phyloP scores from a whole-genome alignment of 805 yeast genomes.

The Wickerhamomyces rabaulensis region DNA sequence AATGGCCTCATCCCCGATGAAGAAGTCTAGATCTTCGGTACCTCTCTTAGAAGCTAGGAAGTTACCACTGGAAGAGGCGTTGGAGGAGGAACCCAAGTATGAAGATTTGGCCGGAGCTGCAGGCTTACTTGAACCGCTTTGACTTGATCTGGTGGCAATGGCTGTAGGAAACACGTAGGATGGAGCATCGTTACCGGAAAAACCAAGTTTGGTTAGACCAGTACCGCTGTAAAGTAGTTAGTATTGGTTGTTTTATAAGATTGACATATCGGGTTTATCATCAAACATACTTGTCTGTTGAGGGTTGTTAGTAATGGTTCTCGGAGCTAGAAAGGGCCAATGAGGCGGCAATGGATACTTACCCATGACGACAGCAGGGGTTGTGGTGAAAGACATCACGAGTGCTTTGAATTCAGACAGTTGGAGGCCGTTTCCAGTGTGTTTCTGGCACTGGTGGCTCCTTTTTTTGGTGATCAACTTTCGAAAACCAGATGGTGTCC shows the following conservation, averaged over 20 bases:
- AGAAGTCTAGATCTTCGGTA: conserved; percentile 90
- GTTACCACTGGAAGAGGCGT: conserved; percentile 34
- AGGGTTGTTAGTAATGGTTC: conserved; percentile 13
- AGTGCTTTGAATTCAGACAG: not conserved
- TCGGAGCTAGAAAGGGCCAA: not conserved
- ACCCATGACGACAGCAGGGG: conserved; percentile 97
- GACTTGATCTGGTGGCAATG: conserved; percentile 60
- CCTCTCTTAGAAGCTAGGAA: conserved; percentile 57
- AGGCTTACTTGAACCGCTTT: conserved; percentile 38
- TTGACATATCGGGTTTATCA: not conserved
- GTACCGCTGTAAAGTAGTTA: conserved; percentile 66
- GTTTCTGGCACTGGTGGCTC: not conserved
- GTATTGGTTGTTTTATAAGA: conserved; percentile 4
- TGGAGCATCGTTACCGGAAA: conserved; percentile 98
- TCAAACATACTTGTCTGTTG: conserved; percentile 19
- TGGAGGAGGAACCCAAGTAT: conserved; percentile 22
- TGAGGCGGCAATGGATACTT: conserved; percentile 29
- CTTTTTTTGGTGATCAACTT: not conserved
- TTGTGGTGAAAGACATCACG: conserved; percentile 33
- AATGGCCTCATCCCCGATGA: conserved; percentile 93
- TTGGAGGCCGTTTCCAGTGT: not conserved
- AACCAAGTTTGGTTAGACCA: conserved; percentile 94
- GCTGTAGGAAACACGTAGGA: conserved; percentile 97
- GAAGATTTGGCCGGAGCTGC: conserved; percentile 44
- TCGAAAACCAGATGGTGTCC: not conserved